Conservation (phyloP, 2,329 filamentous ascomycete species). For the Fusarium torreyae region DNA sequence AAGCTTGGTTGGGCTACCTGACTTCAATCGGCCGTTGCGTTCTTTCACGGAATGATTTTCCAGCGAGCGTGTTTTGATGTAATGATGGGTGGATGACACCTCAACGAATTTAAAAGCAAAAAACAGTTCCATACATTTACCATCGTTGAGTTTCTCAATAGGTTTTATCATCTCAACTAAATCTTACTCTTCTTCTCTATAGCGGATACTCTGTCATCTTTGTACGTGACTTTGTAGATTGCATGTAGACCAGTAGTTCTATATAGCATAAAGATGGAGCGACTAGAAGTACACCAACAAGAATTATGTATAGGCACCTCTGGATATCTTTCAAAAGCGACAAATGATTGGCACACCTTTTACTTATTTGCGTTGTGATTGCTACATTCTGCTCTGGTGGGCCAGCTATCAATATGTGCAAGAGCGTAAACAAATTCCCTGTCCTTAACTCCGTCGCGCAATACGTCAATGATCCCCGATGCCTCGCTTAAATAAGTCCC, state of each 20-base stretch:
- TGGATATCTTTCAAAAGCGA: too few relatives aligned
- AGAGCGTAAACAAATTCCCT: not conserved
- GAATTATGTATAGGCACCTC: too few relatives aligned
- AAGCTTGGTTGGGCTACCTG: not conserved
- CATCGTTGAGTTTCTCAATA: constrained; percentile 10
- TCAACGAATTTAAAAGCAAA: constrained; percentile 11
- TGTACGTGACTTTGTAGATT: not conserved
- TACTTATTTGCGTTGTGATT: too few relatives aligned
- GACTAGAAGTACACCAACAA: too few relatives aligned
- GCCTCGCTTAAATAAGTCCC: not conserved
- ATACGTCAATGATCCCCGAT: not conserved
- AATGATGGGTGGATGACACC: constrained; percentile 17
- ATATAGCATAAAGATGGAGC: too few relatives aligned
- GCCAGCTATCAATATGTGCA: not conserved
- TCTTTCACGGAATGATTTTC: constrained; percentile 9
- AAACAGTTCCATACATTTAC: constrained; percentile 1
- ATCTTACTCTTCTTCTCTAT: constrained; percentile 7
- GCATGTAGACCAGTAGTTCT: too few relatives aligned
- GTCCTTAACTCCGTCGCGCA: constrained; percentile 1
- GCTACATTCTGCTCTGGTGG: too few relatives aligned
- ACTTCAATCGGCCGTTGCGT: constrained; percentile 1
- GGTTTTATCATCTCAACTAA: not conserved
- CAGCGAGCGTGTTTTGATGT: constrained; percentile 35
- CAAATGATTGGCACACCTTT: too few relatives aligned
- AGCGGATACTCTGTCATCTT: not conserved